Base-by-base conservation (phyloP, 768 basidiomycete species). In the Boletus eberwhitei region DNA sequence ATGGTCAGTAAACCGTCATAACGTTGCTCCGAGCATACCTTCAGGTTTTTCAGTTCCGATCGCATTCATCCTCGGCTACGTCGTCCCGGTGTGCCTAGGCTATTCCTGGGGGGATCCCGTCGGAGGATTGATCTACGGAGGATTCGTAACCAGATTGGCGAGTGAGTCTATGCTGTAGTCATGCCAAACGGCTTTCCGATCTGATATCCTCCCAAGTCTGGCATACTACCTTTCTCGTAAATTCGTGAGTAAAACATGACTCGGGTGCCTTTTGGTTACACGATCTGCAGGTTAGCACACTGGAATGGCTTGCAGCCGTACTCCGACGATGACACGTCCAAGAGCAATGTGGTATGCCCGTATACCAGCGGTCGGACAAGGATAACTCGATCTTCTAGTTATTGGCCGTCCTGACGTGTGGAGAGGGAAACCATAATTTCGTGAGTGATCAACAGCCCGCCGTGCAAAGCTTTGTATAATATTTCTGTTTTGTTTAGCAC, bases 361-460 rank as follows among this genome's bases (percentile, higher is more conserved):
- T 3, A 29, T 40, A 1, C 36, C 26, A 32, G 4, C n/a, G 41
- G 26, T 50, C 5, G 31, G 32, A 29, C 13, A 9, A 9, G 16
- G 12, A 44, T 57, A 24, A 57, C n/a, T 9, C 12, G n/a, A 45
- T 35, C 37, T 29, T 36, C 17, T 22, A 58, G 56, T 36, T 57
- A n/a, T 40, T 57, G 55, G 56, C 56, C 34, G 40, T 57, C 42
- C 22, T 58, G 26, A 57, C 56, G 8, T 32, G 56, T 19, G 56
- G 56, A 31, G 54, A 58, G 9, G 56, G 56, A 50, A 50, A 58
- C 55, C 56, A 57, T 11, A 58, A 58, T 31, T 58, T 58, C 29
- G 56, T 58, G 48, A 37, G 55, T 57, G 2, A 13, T 34, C 38
- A n/a, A 13, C 19, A 26, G 0, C 19, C 1, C 16, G 29, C 22